Percentiles rank a stretch among this genome's conserved stretches.
phyloP scores from a whole-genome alignment of 352 stramenopile species.

The Pythium coloratum region DNA sequence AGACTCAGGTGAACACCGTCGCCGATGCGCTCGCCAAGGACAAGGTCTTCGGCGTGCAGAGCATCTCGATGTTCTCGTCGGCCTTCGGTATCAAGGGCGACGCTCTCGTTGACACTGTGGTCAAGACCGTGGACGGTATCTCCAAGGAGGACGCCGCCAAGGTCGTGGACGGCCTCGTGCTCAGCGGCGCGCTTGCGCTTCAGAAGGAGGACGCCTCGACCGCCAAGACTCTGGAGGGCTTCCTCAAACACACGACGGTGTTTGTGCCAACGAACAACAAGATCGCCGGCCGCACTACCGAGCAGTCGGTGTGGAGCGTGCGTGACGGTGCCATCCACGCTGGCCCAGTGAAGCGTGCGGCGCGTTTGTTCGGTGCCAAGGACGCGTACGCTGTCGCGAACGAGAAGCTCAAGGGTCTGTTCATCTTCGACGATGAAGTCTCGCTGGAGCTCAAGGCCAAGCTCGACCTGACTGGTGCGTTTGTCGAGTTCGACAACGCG shows the following conservation, averaged over 20 bases:
- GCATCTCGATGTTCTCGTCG: conserved; percentile 27
- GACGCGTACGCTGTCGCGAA: conserved; percentile 23
- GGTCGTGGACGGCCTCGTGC: conserved; percentile 25
- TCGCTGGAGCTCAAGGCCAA: conserved; percentile 12
- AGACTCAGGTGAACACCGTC: conserved; percentile 17
- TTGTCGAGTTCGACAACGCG: conserved; percentile 25
- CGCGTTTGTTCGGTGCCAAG: conserved; percentile 12
- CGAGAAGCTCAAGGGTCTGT: conserved; percentile 32
- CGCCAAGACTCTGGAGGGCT: conserved; percentile 8
- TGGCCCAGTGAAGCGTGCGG: conserved; percentile 15
- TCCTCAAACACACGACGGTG: conserved; percentile 1
- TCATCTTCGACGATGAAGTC: conserved; percentile 41
- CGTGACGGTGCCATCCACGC: conserved; percentile 26
- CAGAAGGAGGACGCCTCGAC: conserved; percentile 18
- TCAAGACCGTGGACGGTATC: not conserved
- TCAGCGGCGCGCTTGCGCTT: conserved; percentile 16
- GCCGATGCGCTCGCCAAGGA: conserved; percentile 21
- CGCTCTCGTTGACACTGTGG: not conserved
- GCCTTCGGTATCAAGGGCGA: conserved; percentile 23
- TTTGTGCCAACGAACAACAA: conserved; percentile 24
- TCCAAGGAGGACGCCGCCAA: conserved; percentile 6
- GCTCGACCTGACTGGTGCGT: conserved; percentile 25
- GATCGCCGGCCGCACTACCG: not conserved
- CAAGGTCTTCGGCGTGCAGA: conserved; percentile 27
- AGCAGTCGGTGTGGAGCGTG: conserved; percentile 25